Evolutionary conservation across 1,139 yeast species (phyloP).

Genomic region (Komagataea norvegica): DNA sequence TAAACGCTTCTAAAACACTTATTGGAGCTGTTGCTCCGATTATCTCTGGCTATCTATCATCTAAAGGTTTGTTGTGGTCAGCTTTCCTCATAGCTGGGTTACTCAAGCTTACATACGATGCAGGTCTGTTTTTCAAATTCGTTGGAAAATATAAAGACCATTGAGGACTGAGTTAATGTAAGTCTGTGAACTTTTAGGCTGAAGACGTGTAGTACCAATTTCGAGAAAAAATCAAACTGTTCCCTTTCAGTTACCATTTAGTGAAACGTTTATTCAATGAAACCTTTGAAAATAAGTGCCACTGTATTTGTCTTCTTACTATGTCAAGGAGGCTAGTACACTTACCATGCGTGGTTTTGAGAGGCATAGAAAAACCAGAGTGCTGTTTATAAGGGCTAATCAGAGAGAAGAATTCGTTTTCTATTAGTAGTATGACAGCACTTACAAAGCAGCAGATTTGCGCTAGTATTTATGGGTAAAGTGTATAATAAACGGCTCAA

Average conservation of each 20-base stretch:
- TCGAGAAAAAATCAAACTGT: too few species aligned
- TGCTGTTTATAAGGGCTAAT: conserved; percentile 20
- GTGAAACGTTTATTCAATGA: too few species aligned
- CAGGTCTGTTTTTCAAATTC: conserved; percentile 38
- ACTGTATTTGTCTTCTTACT: too few species aligned
- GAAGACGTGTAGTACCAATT: too few species aligned
- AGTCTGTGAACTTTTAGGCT: too few species aligned
- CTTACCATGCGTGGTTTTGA: neutral
- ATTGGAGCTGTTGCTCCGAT: conserved; percentile 79
- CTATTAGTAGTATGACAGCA: conserved; percentile 21
- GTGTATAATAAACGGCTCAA: too few species aligned
- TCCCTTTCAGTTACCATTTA: too few species aligned
- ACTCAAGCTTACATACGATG: conserved; percentile 37
- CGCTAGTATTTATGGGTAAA: too few species aligned
- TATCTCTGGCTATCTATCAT: conserved; percentile 71
- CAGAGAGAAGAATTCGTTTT: conserved; percentile 7
- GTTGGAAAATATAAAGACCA: conserved; percentile 20
- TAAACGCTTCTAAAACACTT: conserved; percentile 77
- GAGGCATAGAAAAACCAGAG: conserved; percentile 7
- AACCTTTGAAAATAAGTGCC: too few species aligned
- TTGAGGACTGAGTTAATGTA: too few species aligned
- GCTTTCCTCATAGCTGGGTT: conserved; percentile 55
- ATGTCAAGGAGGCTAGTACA: neutral
- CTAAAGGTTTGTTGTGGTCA: conserved; percentile 41
- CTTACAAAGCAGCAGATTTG: too few species aligned